These are phyloP conservation scores for Chlamydomonas asymmetrica DNA, from an alignment of 139 green algal species.

Conservation along the genomic window DNA sequence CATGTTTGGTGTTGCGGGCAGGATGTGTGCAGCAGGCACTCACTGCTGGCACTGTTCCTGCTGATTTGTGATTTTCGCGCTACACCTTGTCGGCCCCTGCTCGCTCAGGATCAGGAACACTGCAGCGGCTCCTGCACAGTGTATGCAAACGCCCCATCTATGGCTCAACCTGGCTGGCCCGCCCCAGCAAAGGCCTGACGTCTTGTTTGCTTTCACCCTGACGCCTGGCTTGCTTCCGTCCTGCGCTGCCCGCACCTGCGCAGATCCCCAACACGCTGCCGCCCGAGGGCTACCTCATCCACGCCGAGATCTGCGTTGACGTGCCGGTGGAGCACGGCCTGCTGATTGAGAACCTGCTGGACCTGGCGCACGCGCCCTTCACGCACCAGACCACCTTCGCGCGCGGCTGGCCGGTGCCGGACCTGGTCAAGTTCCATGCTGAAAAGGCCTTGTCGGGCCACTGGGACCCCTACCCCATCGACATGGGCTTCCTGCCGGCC, in stretches of 20 bases:
- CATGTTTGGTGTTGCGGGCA: not conserved
- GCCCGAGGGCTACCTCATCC: constrained; percentile 76
- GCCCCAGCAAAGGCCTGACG: no score
- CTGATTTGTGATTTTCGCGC: no score
- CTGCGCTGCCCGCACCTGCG: not conserved
- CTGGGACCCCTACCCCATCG: constrained; percentile 99
- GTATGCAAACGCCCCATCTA: no score
- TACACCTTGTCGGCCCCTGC: no score
- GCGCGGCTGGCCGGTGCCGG: constrained; percentile 93
- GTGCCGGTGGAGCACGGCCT: constrained; percentile 97
- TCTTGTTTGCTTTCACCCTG: not conserved
- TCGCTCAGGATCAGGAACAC: not conserved
- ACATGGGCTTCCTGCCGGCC: constrained; percentile 96
- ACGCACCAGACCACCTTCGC: constrained; percentile 98
- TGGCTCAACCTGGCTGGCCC: no score
- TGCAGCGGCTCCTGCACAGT: not conserved
- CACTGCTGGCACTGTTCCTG: not conserved
- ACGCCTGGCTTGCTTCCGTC: not conserved
- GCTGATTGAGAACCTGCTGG: constrained; percentile 98
- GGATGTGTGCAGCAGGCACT: not conserved
- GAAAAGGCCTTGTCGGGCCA: constrained; percentile 68
- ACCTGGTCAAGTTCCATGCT: constrained; percentile 85
- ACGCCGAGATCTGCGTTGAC: constrained; percentile 89
- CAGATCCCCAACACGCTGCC: constrained; percentile 62
- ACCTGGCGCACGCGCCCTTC: constrained; percentile 98